Evolutionary conservation across 495 filamentous ascomycete species (phyloP), one percentile per base, ranked within the genome.

Genomic region (Neurospora hispaniola): DNA sequence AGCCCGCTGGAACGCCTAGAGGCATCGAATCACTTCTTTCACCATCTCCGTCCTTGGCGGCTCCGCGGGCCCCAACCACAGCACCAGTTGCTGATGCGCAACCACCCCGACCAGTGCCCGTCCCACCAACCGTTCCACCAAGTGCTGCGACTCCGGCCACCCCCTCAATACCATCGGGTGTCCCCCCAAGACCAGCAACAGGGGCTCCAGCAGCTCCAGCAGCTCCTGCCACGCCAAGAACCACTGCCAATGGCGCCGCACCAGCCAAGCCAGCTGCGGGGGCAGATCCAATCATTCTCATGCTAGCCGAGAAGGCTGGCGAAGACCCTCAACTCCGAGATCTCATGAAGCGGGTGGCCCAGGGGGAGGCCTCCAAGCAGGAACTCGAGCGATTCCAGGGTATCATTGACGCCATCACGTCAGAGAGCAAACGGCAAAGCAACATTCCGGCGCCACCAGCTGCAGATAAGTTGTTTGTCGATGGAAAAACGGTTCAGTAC

Each of bases 271-370:
- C 78, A 39, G 74, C 81, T 35, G 76, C 80, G 8, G 89, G 89
- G 48, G 88, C 92, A 4, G 96, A 99, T 79, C 96, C 96, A 4
- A 96, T 99, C 54, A 99, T 99, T 72, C 92, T 97, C 71, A 93
- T 94, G 80, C 83, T 99, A 54, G 96, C 96, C 3, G 93, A 93
- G 74, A 88, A 89, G 76, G 96, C 96, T 18, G 92, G 92, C 1
- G 89, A 91, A 20, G 92, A 99, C 79, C 90, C 92, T 3, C 88
- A 94, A 69, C 85, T 99, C n/a, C 94, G 97, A 76, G 89, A 90
- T n/a, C 86, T 99, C 12, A 99, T 99, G 96, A 91, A 93, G 77
- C 89, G 94, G 14, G 96, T 99, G 10, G 96, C 96, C 5, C 90
- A 91, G 35, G 96, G 94, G 27, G 89, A 93, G 72, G 96, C 96